phyloP scores from a whole-genome alignment of 192 early-diverging fungal species.

The Endogone sp. region DNA sequence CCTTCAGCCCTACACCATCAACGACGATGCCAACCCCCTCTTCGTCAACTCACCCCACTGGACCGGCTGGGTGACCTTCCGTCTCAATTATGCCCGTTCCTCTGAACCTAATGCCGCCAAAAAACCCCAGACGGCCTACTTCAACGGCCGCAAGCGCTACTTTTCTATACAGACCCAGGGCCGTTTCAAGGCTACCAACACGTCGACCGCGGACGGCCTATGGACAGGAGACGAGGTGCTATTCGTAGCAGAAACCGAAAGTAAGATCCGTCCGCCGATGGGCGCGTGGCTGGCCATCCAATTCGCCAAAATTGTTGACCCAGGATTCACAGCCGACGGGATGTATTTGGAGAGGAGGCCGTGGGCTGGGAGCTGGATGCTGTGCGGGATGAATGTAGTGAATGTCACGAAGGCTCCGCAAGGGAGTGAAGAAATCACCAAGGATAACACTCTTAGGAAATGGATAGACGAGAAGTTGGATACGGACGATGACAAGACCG shows the following conservation, averaged over 20 bases:
- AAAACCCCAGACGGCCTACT: constrained; percentile 18
- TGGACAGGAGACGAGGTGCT: constrained; percentile 33
- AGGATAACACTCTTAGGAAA: not conserved
- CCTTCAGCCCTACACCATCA: constrained; percentile 18
- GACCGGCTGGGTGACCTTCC: constrained; percentile 27
- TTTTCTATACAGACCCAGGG: constrained; percentile 41
- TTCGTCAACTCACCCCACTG: constrained; percentile 27
- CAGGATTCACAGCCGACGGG: constrained; percentile 26
- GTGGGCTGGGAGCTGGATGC: constrained; percentile 31
- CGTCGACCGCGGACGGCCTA: constrained; percentile 4
- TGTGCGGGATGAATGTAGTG: constrained; percentile 34
- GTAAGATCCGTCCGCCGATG: constrained; percentile 12
- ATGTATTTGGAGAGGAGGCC: constrained; percentile 18
- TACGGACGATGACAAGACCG: not conserved
- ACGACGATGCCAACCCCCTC: constrained; percentile 21
- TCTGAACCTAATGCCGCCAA: not conserved
- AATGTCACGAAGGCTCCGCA: constrained; percentile 19
- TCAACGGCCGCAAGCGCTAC: constrained; percentile 19
- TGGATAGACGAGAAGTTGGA: not conserved
- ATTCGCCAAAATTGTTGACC: constrained; percentile 30
- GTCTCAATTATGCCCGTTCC: constrained; percentile 18
- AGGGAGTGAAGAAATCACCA: not conserved
- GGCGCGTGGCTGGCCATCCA: constrained; percentile 19
- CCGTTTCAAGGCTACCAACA: constrained; percentile 34
- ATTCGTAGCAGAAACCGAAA: constrained; percentile 31